A percentile compares a stretch with the other conserved stretches of the same genome.
phyloP scores from a whole-genome alignment of 2,329 filamentous ascomycete species.

The Hymenoscyphus repandus region DNA sequence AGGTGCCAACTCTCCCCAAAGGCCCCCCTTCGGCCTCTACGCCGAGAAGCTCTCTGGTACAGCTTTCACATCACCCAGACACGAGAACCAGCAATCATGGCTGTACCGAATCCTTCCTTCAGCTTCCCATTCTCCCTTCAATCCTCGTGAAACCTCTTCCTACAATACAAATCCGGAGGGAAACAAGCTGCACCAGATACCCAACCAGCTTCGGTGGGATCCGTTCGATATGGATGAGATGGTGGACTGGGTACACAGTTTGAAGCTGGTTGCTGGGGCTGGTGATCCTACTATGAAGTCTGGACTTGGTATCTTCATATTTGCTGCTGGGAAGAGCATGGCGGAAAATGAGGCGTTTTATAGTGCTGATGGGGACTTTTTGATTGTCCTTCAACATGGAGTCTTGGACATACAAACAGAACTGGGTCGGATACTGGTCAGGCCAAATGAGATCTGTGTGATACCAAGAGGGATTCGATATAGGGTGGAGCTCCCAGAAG shows the following conservation, averaged over 20 bases:
- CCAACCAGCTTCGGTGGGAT: slow-evolving; percentile 76
- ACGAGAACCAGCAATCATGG: slow-evolving; percentile 54
- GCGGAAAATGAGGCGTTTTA: slow-evolving; percentile 70
- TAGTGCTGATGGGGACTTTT: slow-evolving; percentile 74
- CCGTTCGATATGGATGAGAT: slow-evolving; percentile 65
- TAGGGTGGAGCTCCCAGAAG: slow-evolving; percentile 59
- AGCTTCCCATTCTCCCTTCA: slow-evolving; percentile 46
- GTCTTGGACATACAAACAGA: slow-evolving; percentile 73
- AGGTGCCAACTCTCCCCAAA: slow-evolving; percentile 64
- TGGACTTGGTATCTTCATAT: slow-evolving; percentile 76
- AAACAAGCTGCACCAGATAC: slow-evolving; percentile 58
- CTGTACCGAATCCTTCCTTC: slow-evolving; percentile 51
- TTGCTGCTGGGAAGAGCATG: slow-evolving; percentile 76
- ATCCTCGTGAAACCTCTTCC: slow-evolving; percentile 38
- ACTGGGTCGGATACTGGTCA: slow-evolving; percentile 67
- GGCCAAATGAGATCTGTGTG: slow-evolving; percentile 72
- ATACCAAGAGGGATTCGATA: slow-evolving; percentile 72
- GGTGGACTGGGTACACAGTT: slow-evolving; percentile 61
- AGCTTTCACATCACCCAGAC: slow-evolving; percentile 51
- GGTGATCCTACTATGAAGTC: slow-evolving; percentile 75
- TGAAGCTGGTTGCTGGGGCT: slow-evolving; percentile 66
- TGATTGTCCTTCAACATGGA: slow-evolving; percentile 72
- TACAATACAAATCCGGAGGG: slow-evolving; percentile 37
- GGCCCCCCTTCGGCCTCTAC: slow-evolving; percentile 62
- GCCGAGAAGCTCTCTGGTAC: slow-evolving; percentile 59